Evolutionary conservation across 2,329 filamentous ascomycete species (phyloP).

Genomic region (Fusarium chlamydosporum): DNA sequence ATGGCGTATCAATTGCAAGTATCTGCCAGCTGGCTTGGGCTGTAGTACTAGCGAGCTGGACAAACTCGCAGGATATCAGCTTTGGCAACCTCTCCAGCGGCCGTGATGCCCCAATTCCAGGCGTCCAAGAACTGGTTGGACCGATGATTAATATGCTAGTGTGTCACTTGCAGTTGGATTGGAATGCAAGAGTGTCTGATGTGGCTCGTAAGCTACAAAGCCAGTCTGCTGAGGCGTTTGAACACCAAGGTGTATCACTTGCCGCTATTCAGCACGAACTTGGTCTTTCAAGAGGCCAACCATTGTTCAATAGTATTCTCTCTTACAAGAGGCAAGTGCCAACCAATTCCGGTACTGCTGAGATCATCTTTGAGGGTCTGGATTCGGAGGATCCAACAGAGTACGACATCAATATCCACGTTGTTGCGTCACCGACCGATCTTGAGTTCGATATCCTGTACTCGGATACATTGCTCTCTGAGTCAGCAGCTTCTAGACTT

Average conservation of each 20-base stretch:
- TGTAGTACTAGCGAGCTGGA: constrained; percentile 5
- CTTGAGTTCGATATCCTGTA: constrained; percentile 1
- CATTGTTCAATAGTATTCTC: constrained; percentile 7
- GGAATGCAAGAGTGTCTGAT: background rate
- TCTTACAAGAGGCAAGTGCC: constrained; percentile 9
- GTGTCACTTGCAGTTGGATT: constrained; percentile 1
- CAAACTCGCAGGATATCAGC: constrained; percentile 2
- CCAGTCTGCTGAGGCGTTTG: constrained; percentile 3
- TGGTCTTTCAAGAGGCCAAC: constrained; percentile 1
- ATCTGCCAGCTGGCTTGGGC: constrained; percentile 6
- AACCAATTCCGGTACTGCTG: background rate
- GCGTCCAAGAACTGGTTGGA: constrained; percentile 5
- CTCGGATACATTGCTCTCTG: constrained; percentile 1
- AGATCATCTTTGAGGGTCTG: constrained; percentile 2
- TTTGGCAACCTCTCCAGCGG: constrained; percentile 10
- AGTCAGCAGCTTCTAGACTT: constrained; percentile 1
- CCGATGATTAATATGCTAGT: constrained; percentile 15
- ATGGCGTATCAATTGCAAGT: constrained; percentile 2
- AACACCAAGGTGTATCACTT: constrained; percentile 5
- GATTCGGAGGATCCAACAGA: constrained; percentile 9
- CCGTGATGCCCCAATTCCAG: constrained; percentile 5
- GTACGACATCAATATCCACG: constrained; percentile 4
- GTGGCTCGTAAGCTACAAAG: constrained; percentile 4
- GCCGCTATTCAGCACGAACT: constrained; percentile 11
- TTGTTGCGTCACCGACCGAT: constrained; percentile 6